Base-by-base conservation (phyloP, 495 filamentous ascomycete genomes). In the Annulohypoxylon maeteangense region DNA sequence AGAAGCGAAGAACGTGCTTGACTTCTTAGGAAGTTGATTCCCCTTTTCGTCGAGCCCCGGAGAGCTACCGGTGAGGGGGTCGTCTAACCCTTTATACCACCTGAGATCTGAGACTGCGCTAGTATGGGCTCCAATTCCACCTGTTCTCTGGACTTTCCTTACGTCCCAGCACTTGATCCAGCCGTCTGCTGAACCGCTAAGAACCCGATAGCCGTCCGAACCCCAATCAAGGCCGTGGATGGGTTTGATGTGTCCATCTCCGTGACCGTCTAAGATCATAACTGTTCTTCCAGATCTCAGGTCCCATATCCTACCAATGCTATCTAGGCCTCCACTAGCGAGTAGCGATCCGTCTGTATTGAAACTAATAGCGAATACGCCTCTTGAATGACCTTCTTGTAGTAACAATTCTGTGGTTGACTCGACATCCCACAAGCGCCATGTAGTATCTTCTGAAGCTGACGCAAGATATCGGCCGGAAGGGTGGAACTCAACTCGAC, bases 131-230 rank as follows among this genome's bases (percentile, higher is more conserved):
- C 94, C 95, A 54, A 99, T 91, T 0, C 90, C 90, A 8, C 92
- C 95, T 0, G 87, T 89, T 65, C 90, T 90, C 70, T 90, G 88
- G 50, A 98, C 94, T 76, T 93, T 93, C 2, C 95, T 89, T 50
- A 98, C 83, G 77, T 99, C 95, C 95, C 95, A 99, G 81, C 94
- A 97, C 78, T 98, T 98, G 61, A 95, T 90, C 87, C 94, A 97
- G 4, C 95, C 95, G 75, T 99, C 95, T 1, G 89, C 94, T n/a
- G 92, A 93, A 1, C 94, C 94, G 6, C 93, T 92, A 5, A 98
- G 83, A 14, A 98, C 89, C 7, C 95, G 89, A 76, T 97, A 90
- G 1, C 94, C 94, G 74, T 99, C 96, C 0, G 89, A 86, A 53
- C 91, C 90, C 95, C 95, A 99, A 76, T 97, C 94, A 14, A 98